Percentiles rank a stretch among this genome's conserved stretches.
phyloP scores from a whole-genome alignment of 1,284 basidiomycete genomes.

The Trichosporon coremiiforme region DNA sequence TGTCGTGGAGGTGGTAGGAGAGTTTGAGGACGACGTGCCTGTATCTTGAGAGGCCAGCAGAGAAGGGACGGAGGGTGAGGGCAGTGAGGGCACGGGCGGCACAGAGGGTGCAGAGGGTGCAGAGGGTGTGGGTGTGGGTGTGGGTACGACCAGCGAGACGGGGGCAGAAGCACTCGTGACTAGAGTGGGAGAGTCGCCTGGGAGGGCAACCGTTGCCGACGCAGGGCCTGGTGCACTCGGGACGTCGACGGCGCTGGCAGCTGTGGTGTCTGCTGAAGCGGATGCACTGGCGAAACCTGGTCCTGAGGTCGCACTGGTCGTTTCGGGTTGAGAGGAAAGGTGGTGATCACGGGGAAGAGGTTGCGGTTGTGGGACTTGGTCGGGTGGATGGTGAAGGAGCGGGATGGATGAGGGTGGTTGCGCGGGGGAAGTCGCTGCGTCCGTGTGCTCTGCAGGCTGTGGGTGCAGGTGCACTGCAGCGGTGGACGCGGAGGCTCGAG shows the following conservation, averaged over 20 bases:
- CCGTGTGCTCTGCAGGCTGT: too few species aligned
- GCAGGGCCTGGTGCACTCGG: conserved; percentile 25
- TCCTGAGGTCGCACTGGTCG: neutral
- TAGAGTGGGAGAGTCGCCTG: conserved; percentile 24
- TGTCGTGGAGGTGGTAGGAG: conserved; percentile 16
- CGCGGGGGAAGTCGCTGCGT: conserved; percentile 4
- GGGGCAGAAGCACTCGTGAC: conserved; percentile 26
- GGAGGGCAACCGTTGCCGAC: conserved; percentile 28
- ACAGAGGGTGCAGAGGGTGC: too few species aligned
- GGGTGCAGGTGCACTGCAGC: too few species aligned
- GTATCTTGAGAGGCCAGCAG: conserved; percentile 25
- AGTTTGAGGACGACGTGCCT: conserved; percentile 15
- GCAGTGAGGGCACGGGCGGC: conserved; percentile 2
- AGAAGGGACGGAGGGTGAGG: conserved; percentile 23
- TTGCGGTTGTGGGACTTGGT: neutral
- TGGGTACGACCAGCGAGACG: conserved; percentile 19
- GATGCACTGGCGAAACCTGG: too few species aligned
- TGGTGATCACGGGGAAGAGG: neutral
- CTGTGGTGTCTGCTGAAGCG: neutral
- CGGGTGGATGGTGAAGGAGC: conserved; percentile 10
- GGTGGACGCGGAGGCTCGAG: neutral
- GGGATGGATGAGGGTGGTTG: conserved; percentile 9
- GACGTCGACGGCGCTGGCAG: conserved; percentile 31
- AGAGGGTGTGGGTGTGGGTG: too few species aligned
- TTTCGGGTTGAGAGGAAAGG: neutral